These are phyloP conservation scores for Lachnellula cervina DNA, from an alignment of 2,329 filamentous ascomycete species.

Conservation along the genomic window DNA sequence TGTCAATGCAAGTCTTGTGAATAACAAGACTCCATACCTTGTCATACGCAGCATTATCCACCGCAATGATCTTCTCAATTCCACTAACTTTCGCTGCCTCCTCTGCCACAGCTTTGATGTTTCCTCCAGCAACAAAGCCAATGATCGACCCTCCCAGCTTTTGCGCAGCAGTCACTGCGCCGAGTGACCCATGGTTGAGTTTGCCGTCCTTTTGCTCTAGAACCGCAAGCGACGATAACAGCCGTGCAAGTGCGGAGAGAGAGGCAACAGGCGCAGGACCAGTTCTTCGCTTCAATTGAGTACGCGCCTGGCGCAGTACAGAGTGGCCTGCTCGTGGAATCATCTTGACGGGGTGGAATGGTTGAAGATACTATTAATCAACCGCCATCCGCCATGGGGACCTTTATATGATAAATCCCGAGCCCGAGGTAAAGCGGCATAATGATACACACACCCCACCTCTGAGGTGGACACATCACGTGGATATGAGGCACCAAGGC, in stretches of 20 bases:
- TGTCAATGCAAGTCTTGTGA: constrained; percentile 4
- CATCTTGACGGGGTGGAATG: constrained; percentile 24
- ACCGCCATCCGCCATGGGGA: constrained; percentile 4
- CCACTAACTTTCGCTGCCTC: constrained; percentile 86
- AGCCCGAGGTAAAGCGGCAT: constrained; percentile 16
- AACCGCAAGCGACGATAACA: constrained; percentile 84
- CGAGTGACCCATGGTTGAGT: constrained; percentile 75
- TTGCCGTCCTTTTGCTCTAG: constrained; percentile 90
- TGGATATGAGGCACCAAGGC: no score
- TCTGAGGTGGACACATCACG: background rate
- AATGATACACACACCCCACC: background rate
- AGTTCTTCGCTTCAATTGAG: constrained; percentile 38
- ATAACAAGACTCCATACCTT: constrained; percentile 52
- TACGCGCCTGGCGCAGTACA: constrained; percentile 29
- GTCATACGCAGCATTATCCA: constrained; percentile 88
- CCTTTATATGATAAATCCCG: background rate
- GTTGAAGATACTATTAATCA: background rate
- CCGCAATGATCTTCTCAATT: constrained; percentile 82
- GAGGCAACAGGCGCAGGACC: constrained; percentile 35
- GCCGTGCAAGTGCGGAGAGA: constrained; percentile 54
- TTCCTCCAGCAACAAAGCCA: constrained; percentile 79
- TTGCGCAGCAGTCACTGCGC: constrained; percentile 78
- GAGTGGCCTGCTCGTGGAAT: constrained; percentile 28
- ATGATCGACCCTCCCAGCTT: constrained; percentile 83
- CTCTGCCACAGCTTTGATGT: constrained; percentile 69